Base-by-base conservation (phyloP, 768 basidiomycete species). In the Rhizopogon roseolus region DNA sequence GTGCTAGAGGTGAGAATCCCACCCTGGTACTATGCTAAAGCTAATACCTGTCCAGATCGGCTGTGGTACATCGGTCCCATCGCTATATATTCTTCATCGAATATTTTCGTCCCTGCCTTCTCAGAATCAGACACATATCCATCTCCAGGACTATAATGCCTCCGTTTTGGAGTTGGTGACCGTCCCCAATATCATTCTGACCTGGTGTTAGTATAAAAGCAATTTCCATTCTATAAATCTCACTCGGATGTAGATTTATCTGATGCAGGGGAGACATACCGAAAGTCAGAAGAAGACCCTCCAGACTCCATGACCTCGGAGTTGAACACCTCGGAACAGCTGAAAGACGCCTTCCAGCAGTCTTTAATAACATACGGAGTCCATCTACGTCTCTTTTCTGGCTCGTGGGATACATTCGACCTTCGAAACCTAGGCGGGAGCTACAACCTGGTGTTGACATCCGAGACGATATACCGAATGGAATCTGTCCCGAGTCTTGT, bases 81-180 rank as follows among this genome's bases (percentile, higher is more conserved):
- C 87, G 0, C 69, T 91, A 9, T 90, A 82, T 58, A 71, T 96
- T 52, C 75, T 98, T 1, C 74, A 78, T 6, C 68, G 78, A 42
- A 62, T 94, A 5, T 82, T 92, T 51, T 76, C 70, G 37, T 67
- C 61, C 3, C 57, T 57, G 5, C 56, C 50, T 11, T 50, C 57
- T 7, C 48, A 58, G 16, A 29, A 54, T 29, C 67, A 75, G 38
- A 85, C 82, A 0, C 71, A 79, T 28, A 61, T 97, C 7, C 87
- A 93, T 63, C 71, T 97, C 2, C 95, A 98, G 76, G 95, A 98
- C 66, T 98, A 94, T 72, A 98, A 98, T 66, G 70, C 75, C 0
- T 83, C 86, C 6, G 91, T 93, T 8, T 71, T 95, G 6, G 81
- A 86, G 49, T 80, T 94, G 6, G 84, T 90, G 17, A 90, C 90